These are phyloP conservation scores for Powellomyces hirtus DNA, from an alignment of 192 early-diverging fungal species.

Conservation along the genomic window DNA sequence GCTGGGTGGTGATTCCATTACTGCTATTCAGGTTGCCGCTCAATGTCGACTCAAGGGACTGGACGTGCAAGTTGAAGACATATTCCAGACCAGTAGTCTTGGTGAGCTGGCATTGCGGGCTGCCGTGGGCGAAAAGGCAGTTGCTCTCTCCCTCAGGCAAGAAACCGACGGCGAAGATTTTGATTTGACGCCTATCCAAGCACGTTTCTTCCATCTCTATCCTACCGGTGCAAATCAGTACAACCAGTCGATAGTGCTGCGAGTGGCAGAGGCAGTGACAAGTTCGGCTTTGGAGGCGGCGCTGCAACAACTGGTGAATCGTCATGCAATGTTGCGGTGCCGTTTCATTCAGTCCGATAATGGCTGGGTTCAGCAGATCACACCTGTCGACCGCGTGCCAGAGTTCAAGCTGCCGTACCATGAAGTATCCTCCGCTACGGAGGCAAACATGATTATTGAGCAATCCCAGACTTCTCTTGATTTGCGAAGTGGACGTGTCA, in stretches of 20 bases:
- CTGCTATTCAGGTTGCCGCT: constrained; percentile 5
- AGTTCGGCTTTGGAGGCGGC: background rate
- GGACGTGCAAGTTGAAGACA: background rate
- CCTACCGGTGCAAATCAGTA: background rate
- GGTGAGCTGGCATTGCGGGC: background rate
- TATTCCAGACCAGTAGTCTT: background rate
- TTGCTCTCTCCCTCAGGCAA: background rate
- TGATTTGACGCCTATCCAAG: background rate
- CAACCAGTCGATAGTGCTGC: constrained; percentile 4
- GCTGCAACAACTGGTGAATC: background rate
- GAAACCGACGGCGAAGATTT: background rate
- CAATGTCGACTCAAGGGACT: background rate
- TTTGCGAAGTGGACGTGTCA: background rate
- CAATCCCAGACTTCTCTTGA: background rate
- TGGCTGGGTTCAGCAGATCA: background rate
- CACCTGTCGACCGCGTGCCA: background rate
- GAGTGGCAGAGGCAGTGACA: background rate
- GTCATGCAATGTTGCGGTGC: background rate
- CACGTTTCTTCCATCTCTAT: background rate
- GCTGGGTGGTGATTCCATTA: constrained; percentile 12
- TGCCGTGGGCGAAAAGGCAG: background rate
- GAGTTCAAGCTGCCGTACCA: background rate
- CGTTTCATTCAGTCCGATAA: background rate
- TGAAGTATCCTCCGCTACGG: background rate
- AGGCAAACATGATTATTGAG: background rate